A percentile compares a stretch with the other conserved stretches of the same genome.
phyloP scores from a whole-genome alignment of 352 stramenopile genomes.

The Phytophthora europaea region DNA sequence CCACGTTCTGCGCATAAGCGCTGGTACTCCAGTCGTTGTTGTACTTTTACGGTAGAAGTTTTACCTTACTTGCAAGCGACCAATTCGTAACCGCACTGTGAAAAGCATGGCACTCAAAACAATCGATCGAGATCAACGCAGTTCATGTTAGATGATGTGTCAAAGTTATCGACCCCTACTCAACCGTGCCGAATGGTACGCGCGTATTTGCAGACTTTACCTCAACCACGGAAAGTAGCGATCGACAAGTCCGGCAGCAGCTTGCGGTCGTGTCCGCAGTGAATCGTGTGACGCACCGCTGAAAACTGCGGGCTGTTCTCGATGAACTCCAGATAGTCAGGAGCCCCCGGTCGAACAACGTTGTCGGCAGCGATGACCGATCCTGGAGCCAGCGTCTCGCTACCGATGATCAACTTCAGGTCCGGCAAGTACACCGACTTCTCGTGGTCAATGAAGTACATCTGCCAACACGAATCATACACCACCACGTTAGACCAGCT shows the following conservation, averaged over 20 bases:
- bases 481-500: neutral
- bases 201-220: neutral
- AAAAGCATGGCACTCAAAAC: neutral
- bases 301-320: conserved; percentile 51
- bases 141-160: neutral
- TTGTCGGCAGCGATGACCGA: conserved; percentile 62
- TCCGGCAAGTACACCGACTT: conserved; percentile 57
- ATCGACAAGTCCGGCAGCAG: conserved; percentile 39
- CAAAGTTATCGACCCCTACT: no score
- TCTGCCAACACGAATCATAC: conserved; percentile 10
- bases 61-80: neutral
- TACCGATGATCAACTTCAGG: conserved; percentile 58
- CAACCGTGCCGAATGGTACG: neutral
- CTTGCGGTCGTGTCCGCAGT: conserved; percentile 10
- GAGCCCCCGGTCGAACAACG: conserved; percentile 50
- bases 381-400: conserved; percentile 40
- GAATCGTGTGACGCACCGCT: conserved; percentile 31
- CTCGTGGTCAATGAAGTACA: conserved; percentile 68
- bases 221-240: conserved; percentile 26
- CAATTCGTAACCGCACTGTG: neutral
- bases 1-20: neutral
- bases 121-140: neutral
- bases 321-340: conserved; percentile 59
- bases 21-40: neutral
- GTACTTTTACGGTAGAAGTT: no score